Percentiles rank a stretch among this genome's conserved stretches.
Conservation (phyloP, 2,329 filamentous ascomycete genomes). For the Colletotrichum zoysiae region DNA sequence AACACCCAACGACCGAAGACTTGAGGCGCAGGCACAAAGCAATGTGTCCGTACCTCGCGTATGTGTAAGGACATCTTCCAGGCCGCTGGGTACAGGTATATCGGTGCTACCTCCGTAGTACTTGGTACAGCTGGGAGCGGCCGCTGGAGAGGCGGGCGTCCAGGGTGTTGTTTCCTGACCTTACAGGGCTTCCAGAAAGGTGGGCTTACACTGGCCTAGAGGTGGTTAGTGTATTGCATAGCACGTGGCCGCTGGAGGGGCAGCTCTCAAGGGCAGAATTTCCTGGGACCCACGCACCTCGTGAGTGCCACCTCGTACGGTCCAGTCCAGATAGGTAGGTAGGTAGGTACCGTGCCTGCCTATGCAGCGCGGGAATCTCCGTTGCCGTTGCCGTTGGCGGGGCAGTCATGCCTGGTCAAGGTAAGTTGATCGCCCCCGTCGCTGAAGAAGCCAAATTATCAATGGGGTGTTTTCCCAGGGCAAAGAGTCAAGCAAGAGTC, state of each 20-base stretch:
- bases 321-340: background rate
- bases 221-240: background rate
- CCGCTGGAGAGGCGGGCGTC: background rate
- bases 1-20: background rate
- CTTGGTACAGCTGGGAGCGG: no score
- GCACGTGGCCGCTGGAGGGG: slow-evolving; percentile 32
- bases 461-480: background rate
- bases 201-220: background rate
- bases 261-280: background rate
- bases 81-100: background rate
- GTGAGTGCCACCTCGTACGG: background rate
- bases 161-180: slow-evolving; percentile 13
- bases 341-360: background rate
- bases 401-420: background rate
- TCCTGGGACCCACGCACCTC: background rate
- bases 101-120: no score
- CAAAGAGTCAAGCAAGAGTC: background rate
- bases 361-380: background rate
- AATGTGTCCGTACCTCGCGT: background rate
- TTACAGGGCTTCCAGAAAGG: slow-evolving; percentile 24
- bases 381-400: background rate
- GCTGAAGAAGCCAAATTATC: background rate
- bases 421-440: background rate
- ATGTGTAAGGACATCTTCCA: background rate
- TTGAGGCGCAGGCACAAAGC: background rate